phyloP scores from a whole-genome alignment of 345 rosid species.

The Sisymbrium altissimum region DNA sequence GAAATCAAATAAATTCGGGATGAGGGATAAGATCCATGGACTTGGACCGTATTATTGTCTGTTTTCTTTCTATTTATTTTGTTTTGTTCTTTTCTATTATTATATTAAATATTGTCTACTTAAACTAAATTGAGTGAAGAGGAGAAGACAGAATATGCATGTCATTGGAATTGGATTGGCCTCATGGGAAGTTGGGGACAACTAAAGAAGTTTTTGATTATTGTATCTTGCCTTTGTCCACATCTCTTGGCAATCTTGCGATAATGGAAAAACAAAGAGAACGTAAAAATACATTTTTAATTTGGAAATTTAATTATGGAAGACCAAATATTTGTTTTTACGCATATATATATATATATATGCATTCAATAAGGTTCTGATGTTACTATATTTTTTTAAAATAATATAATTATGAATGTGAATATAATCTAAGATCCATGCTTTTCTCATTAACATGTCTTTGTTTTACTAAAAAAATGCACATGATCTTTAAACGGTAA shows the following conservation, averaged over 20 bases:
- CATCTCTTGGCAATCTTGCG: background rate
- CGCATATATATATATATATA: background rate
- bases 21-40: conserved; percentile 27
- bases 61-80: conserved; percentile 3
- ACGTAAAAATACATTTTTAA: background rate
- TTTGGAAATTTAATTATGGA: background rate
- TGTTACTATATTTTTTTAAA: background rate
- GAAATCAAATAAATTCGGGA: conserved; percentile 21
- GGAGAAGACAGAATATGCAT: conserved; percentile 5
- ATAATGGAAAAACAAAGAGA: background rate
- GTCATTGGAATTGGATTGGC: conserved; percentile 21
- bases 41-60: conserved; percentile 27
- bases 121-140: background rate
- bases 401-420: background rate
- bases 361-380: background rate
- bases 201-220: conserved; percentile 11
- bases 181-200: conserved; percentile 27
- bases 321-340: background rate
- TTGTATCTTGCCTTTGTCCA: conserved; percentile 19
- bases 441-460: background rate
- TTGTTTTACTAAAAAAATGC: background rate
- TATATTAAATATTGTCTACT: background rate
- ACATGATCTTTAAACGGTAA: background rate
- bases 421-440: background rate
- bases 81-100: background rate